Evolutionary conservation across 2,329 filamentous ascomycete genomes (phyloP).

Genomic region (Epichloe scottii): DNA sequence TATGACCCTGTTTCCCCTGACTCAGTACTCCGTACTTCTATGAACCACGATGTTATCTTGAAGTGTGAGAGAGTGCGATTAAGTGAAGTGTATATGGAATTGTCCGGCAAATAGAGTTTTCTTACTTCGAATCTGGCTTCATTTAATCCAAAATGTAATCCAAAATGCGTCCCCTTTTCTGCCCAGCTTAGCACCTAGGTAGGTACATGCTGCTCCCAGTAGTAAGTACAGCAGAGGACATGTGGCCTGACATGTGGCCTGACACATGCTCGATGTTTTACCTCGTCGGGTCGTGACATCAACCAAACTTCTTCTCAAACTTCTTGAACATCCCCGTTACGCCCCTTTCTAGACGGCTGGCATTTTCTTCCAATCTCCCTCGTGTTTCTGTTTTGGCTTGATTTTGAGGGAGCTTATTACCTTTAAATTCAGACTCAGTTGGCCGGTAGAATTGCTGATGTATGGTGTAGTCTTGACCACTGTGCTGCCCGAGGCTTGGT

Average conservation of each 20-base stretch:
- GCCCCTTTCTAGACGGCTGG: conserved; percentile 55
- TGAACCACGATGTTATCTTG: no score
- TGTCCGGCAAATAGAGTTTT: no score
- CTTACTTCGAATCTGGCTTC: no score
- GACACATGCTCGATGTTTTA: no score
- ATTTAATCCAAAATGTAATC: no score
- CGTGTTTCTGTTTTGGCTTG: conserved; percentile 31
- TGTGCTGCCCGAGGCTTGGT: conserved; percentile 13
- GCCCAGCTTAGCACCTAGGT: no score
- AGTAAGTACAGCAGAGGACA: not conserved
- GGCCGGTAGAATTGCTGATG: conserved; percentile 62
- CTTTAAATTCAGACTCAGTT: conserved; percentile 43
- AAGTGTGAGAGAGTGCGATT: no score
- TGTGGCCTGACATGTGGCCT: not conserved
- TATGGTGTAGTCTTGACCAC: conserved; percentile 37
- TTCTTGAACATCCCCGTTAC: conserved; percentile 63
- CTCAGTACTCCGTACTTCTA: no score
- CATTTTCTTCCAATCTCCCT: conserved; percentile 50
- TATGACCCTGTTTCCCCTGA: no score
- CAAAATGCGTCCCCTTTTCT: no score
- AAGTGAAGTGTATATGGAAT: no score
- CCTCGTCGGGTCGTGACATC: conserved; percentile 1
- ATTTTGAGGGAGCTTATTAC: conserved; percentile 21
- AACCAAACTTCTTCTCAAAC: conserved; percentile 63
- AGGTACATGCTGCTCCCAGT: not conserved